Evolutionary conservation across 805 yeast species (phyloP), one percentile per base, ranked within the genome.

Genomic region (Sugiyamaella chiloensis): DNA sequence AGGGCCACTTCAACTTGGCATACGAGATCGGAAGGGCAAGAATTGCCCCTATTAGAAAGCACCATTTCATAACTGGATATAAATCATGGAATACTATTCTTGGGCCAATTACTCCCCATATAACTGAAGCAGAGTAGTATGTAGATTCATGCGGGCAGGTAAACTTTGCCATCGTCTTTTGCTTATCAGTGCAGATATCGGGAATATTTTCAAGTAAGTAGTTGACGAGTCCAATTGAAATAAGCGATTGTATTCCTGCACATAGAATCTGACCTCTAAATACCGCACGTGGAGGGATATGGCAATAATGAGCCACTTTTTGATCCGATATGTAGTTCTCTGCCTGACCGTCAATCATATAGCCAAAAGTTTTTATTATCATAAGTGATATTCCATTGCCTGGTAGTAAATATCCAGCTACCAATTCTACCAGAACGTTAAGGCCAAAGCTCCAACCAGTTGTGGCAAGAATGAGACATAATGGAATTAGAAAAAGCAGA

Each of bases 331-430:
- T 74, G 61, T 76, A 82, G 57, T 69, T 75, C 51, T 81, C 80
- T 8, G 86, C 85, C 63, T 81, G 86, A 24, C 76, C 75, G 58
- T 79, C 83, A 52, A 80, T 52, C 71, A 53, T 52, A 45, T 42
- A 42, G 4, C 57, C 58, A 30, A 71, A 61, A 68, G 53, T 83
- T 79, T 59, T 73, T 68, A 80, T 68, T 48, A 76, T 73, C 72
- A 84, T 78, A 61, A 77, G 62, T 2, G 83, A 81, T 34, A 68
- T 59, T 23, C 80, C 81, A 68, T 71, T 69, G 3, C 80, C 85
- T 3, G 86, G 87, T 9, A 79, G 68, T 40, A 81, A 75, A 58
- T 80, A 81, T 1, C 87, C 88, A 37, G 79, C 76, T 44, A 83
- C 71, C 47, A 83, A 66, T 57, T 83, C 87, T 3, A 80, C 76